A percentile compares a stretch with the other conserved stretches of the same genome.
Conservation (phyloP, 805 yeast genomes). For the Blastobotrys terrestris region DNA sequence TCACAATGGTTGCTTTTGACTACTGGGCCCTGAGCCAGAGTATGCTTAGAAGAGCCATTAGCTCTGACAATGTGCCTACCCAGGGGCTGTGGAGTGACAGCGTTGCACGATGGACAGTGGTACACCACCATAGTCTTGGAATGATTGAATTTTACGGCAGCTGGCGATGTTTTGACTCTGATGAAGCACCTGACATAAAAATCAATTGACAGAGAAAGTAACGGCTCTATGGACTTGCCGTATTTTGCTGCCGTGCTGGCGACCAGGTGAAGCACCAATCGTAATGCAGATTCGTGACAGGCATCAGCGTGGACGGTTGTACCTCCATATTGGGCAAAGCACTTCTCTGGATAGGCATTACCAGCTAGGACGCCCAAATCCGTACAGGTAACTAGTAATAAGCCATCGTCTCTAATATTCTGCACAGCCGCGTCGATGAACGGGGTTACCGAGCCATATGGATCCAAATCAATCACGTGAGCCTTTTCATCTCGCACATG, state of each 20-base stretch:
- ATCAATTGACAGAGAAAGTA: conserved; percentile 80
- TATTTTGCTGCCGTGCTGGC: conserved; percentile 84
- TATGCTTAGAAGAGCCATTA: conserved; percentile 24
- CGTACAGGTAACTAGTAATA: conserved; percentile 88
- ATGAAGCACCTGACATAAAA: conserved; percentile 86
- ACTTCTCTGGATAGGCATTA: conserved; percentile 92
- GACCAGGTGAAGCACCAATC: conserved; percentile 73
- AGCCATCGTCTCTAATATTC: conserved; percentile 74
- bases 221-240: conserved; percentile 80
- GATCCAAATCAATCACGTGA: conserved; percentile 91
- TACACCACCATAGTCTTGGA: conserved; percentile 71
- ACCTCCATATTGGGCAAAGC: conserved; percentile 93
- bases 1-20: conserved; percentile 47
- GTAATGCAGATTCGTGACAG: conserved; percentile 87
- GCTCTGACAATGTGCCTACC: conserved; percentile 45
- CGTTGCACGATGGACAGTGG: conserved; percentile 83
- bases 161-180: conserved; percentile 69
- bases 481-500: conserved; percentile 31
- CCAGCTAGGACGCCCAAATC: conserved; percentile 96
- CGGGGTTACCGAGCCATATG: conserved; percentile 96
- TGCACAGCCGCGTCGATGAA: conserved; percentile 90
- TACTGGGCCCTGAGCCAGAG: conserved; percentile 61
- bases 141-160: conserved; percentile 72
- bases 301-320: conserved; percentile 78
- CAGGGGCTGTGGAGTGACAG: conserved; percentile 62